Evolutionary conservation across 2,329 filamentous ascomycete species (phyloP).

Genomic region (Fusarium pilosicola): DNA sequence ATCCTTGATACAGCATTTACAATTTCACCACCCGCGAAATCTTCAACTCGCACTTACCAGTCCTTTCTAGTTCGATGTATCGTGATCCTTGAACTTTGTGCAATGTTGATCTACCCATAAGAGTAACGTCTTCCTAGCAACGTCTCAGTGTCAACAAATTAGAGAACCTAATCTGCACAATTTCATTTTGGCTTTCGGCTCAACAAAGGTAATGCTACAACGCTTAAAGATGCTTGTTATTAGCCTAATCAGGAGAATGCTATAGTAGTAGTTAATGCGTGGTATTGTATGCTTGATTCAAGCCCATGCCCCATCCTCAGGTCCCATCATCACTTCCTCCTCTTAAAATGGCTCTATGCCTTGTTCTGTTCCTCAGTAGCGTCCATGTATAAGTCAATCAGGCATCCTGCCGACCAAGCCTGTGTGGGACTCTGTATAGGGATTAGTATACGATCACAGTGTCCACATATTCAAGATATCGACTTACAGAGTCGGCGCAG

Average conservation of each 20-base stretch:
- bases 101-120: neutral
- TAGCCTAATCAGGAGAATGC: slow-evolving; percentile 34
- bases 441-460: slow-evolving; percentile 19
- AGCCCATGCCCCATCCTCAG: slow-evolving; percentile 17
- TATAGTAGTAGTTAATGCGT: slow-evolving; percentile 8
- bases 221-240: slow-evolving; percentile 28
- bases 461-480: neutral
- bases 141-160: neutral
- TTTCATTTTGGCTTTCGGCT: neutral
- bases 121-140: neutral
- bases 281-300: slow-evolving; percentile 20
- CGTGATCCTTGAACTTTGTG: neutral
- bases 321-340: slow-evolving; percentile 4
- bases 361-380: slow-evolving; percentile 67
- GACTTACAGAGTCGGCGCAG: slow-evolving; percentile 85
- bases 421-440: slow-evolving; percentile 82
- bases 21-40: slow-evolving; percentile 22
- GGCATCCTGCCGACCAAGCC: slow-evolving; percentile 93
- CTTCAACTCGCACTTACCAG: neutral
- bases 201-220: neutral
- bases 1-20: slow-evolving; percentile 33
- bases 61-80: neutral
- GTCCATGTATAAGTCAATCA: slow-evolving; percentile 97
- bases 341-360: slow-evolving; percentile 16
- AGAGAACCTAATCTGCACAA: neutral